These are phyloP conservation scores for Sporothrix pallida DNA, from an alignment of 2,329 filamentous ascomycete genomes.

Conservation along the genomic window DNA sequence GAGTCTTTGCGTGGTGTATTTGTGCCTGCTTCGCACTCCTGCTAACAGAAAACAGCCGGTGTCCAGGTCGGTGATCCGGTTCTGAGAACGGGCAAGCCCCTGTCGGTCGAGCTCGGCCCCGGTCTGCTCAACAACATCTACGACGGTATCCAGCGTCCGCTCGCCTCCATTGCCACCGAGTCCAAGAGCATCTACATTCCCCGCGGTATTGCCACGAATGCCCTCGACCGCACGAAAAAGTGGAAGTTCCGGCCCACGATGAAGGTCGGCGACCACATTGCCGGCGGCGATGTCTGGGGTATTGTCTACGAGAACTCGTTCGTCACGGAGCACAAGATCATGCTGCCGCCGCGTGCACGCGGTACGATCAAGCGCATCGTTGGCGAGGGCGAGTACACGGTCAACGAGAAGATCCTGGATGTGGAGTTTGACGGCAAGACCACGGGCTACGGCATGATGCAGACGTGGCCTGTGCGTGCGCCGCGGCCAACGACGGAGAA, in stretches of 20 bases:
- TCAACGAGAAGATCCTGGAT: slow-evolving; percentile 91
- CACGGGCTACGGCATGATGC: slow-evolving; percentile 96
- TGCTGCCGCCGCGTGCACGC: slow-evolving; percentile 85
- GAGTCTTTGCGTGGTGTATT: slow-evolving; percentile 44
- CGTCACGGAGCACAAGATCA: slow-evolving; percentile 88
- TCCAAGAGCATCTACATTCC: slow-evolving; percentile 96
- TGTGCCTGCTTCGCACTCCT: background rate
- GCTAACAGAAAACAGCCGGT: slow-evolving; percentile 65
- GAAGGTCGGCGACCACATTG: slow-evolving; percentile 97
- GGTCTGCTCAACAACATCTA: slow-evolving; percentile 99
- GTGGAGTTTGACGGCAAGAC: slow-evolving; percentile 97
- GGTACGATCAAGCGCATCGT: slow-evolving; percentile 93
- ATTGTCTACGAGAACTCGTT: slow-evolving; percentile 96
- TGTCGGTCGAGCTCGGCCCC: slow-evolving; percentile 96
- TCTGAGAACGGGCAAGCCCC: slow-evolving; percentile 85
- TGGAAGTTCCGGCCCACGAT: slow-evolving; percentile 93
- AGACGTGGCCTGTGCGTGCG: slow-evolving; percentile 96
- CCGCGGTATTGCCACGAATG: slow-evolving; percentile 85
- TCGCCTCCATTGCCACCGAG: slow-evolving; percentile 78
- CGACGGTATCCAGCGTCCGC: slow-evolving; percentile 96
- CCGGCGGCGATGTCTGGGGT: slow-evolving; percentile 95
- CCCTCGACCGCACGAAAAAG: slow-evolving; percentile 87
- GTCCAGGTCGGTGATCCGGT: slow-evolving; percentile 96
- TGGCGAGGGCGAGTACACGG: slow-evolving; percentile 88
- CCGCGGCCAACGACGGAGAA: slow-evolving; percentile 92